A percentile compares a stretch with the other conserved stretches of the same genome.
These are phyloP conservation scores for Phytophthora pluvialis DNA, from an alignment of 352 stramenopile genomes.

Conservation along the genomic window DNA sequence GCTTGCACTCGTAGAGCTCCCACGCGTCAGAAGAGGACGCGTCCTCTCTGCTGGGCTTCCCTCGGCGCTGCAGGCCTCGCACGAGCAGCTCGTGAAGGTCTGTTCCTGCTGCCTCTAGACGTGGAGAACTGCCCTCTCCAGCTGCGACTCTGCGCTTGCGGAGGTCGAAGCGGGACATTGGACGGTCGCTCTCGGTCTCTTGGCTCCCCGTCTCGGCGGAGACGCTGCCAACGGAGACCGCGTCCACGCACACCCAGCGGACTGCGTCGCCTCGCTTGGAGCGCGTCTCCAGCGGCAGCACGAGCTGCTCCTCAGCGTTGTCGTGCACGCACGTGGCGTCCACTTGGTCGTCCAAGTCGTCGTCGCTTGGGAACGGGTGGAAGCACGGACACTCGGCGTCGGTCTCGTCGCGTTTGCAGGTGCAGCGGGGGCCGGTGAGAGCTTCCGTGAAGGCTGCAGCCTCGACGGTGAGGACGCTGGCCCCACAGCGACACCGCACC, in stretches of 20 bases:
- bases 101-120: not conserved
- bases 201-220: too few species aligned
- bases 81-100: conserved; percentile 21
- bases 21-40: conserved; percentile 21
- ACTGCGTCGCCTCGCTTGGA: conserved; percentile 30
- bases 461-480: conserved; percentile 41
- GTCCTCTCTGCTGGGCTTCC: conserved; percentile 6
- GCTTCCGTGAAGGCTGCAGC: conserved; percentile 22
- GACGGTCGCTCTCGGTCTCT: conserved; percentile 1
- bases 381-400: conserved; percentile 30
- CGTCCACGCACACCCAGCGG: conserved; percentile 46
- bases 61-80: conserved; percentile 20
- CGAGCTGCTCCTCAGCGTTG: conserved; percentile 35
- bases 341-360: conserved; percentile 34
- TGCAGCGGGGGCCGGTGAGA: conserved; percentile 25
- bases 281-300: conserved; percentile 44
- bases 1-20: conserved; percentile 49
- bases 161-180: conserved; percentile 17
- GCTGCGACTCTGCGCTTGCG: conserved; percentile 6
- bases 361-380: conserved; percentile 37
- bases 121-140: conserved; percentile 4
- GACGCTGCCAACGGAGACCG: conserved; percentile 13
- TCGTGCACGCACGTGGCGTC: conserved; percentile 39
- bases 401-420: conserved; percentile 8
- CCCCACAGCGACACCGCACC: conserved; percentile 53